phyloP scores from a whole-genome alignment of 1,284 basidiomycete species.

The Microbotryum silenes-acaulis region DNA sequence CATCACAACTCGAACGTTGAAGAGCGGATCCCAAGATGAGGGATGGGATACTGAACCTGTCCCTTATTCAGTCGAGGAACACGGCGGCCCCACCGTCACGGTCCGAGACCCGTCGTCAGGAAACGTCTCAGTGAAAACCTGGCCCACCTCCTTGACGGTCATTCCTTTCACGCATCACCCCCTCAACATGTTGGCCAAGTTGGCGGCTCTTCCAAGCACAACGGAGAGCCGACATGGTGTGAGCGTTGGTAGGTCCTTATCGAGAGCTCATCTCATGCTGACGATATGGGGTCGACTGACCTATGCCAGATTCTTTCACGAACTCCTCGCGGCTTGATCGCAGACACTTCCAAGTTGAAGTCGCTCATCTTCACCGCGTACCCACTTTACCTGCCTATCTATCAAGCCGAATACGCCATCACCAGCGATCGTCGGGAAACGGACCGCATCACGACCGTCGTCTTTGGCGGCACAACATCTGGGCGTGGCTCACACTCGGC shows the following conservation, averaged over 20 bases:
- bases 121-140: neutral
- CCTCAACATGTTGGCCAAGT: slow-evolving; percentile 12
- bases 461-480: too few species aligned
- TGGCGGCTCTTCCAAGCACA: slow-evolving; percentile 12
- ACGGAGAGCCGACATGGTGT: slow-evolving; percentile 5
- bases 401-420: slow-evolving; percentile 18
- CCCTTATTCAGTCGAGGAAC: slow-evolving; percentile 9
- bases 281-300: too few species aligned
- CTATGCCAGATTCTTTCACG: too few species aligned
- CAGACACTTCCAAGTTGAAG: slow-evolving; percentile 13
- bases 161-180: slow-evolving; percentile 21
- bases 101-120: neutral
- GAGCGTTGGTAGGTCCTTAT: slow-evolving; percentile 4
- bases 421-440: too few species aligned
- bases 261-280: neutral
- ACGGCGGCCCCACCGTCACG: slow-evolving; percentile 3
- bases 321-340: neutral
- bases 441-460: too few species aligned
- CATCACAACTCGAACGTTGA: neutral
- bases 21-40: too few species aligned
- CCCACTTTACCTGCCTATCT: slow-evolving; percentile 25
- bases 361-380: slow-evolving; percentile 15
- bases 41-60: slow-evolving; percentile 3
- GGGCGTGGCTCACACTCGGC: too few species aligned
- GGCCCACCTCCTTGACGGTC: slow-evolving; percentile 2